Conservation (phyloP, 306 rosid genomes). For the Cercis canadensis region DNA sequence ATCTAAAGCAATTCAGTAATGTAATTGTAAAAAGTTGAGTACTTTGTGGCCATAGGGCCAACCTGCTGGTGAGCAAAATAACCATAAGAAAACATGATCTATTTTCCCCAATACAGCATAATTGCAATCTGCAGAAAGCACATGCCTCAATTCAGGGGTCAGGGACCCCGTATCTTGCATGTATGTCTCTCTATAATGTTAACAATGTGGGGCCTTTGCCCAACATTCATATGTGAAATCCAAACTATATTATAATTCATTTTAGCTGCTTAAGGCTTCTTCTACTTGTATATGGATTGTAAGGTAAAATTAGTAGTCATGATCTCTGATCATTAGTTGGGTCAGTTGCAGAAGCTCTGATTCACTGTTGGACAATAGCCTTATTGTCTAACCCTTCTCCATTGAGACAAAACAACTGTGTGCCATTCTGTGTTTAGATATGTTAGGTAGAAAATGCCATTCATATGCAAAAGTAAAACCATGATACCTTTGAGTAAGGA, state of each 20-base stretch:
- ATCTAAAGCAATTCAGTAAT: slow-evolving; percentile 18
- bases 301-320: slow-evolving; percentile 35
- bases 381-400: slow-evolving; percentile 17
- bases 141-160: slow-evolving; percentile 46
- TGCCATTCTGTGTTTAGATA: slow-evolving; percentile 1
- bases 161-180: slow-evolving; percentile 39
- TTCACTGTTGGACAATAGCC: slow-evolving; percentile 32
- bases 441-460: slow-evolving; percentile 54
- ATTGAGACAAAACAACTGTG: slow-evolving; percentile 15
- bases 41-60: slow-evolving; percentile 26
- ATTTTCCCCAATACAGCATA: slow-evolving; percentile 16
- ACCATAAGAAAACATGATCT: slow-evolving; percentile 15
- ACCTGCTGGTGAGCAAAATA: slow-evolving; percentile 25
- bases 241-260: slow-evolving; percentile 13
- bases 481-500: slow-evolving; percentile 68
- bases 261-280: slow-evolving; percentile 17
- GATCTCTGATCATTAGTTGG: slow-evolving; percentile 39
- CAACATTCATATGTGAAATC: slow-evolving; percentile 19
- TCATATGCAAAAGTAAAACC: slow-evolving; percentile 45
- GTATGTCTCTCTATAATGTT: slow-evolving; percentile 21
- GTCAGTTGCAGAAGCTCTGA: slow-evolving; percentile 29
- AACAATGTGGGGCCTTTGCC: slow-evolving; percentile 33
- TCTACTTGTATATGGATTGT: slow-evolving; percentile 28
- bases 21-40: slow-evolving; percentile 19
- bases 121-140: slow-evolving; percentile 42